Evolutionary conservation across 2,329 filamentous ascomycete species (phyloP).

Genomic region (Exophiala calicioides): DNA sequence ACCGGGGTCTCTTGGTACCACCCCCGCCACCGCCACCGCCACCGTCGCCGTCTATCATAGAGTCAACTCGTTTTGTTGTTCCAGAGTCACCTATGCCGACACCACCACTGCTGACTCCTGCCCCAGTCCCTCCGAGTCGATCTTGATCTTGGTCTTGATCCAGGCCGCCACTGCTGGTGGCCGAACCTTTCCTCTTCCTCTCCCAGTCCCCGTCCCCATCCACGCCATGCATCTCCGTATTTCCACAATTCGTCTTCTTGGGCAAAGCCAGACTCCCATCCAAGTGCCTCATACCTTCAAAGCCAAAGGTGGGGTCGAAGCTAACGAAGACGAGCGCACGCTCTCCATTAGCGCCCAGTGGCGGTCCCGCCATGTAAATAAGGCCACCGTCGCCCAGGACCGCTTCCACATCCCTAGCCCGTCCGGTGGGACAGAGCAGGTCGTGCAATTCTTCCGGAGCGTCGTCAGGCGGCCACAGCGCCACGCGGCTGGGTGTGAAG

Average conservation of each 20-base stretch:
- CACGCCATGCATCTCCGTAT: too few relatives aligned
- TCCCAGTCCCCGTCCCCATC: background rate
- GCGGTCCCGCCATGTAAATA: constrained; percentile 41
- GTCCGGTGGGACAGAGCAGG: constrained; percentile 42
- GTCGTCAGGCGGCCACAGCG: constrained; percentile 45
- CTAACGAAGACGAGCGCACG: constrained; percentile 42
- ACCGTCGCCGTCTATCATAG: too few relatives aligned
- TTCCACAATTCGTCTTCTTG: too few relatives aligned
- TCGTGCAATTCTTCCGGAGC: constrained; percentile 40
- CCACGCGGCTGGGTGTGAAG: constrained; percentile 41
- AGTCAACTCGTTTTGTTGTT: too few relatives aligned
- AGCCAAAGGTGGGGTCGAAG: constrained; percentile 41
- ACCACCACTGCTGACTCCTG: too few relatives aligned
- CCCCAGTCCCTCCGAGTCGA: too few relatives aligned
- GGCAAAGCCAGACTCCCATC: constrained; percentile 13
- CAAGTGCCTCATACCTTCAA: constrained; percentile 32
- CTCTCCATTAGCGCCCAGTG: constrained; percentile 28
- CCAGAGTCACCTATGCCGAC: too few relatives aligned
- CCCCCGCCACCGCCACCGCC: too few relatives aligned
- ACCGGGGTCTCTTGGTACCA: too few relatives aligned
- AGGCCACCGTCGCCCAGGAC: constrained; percentile 43
- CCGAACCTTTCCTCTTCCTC: constrained; percentile 11
- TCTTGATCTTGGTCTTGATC: too few relatives aligned
- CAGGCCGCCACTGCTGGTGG: background rate
- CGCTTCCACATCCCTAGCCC: constrained; percentile 38